phyloP scores from a whole-genome alignment of 2,329 filamentous ascomycete genomes.

The Diplodia scrobiculata region DNA sequence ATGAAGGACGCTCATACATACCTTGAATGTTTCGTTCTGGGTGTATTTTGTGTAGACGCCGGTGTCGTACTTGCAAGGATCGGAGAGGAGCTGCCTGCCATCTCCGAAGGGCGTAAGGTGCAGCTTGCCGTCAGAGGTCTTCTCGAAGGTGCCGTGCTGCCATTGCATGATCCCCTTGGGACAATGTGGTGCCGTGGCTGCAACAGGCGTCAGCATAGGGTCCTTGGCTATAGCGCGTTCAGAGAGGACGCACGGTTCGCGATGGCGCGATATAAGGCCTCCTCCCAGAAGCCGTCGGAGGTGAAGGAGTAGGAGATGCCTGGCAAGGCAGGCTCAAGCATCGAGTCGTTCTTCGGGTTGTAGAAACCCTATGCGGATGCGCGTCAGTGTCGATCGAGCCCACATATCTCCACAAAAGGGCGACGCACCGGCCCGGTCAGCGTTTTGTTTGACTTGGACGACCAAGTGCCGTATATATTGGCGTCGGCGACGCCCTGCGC shows the following conservation, averaged over 20 bases:
- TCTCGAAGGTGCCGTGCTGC: constrained; percentile 67
- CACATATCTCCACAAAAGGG: constrained; percentile 8
- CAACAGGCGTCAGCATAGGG: constrained; percentile 33
- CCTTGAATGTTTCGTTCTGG: constrained; percentile 63
- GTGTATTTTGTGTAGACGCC: constrained; percentile 68
- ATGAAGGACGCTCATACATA: constrained; percentile 40
- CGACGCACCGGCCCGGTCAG: constrained; percentile 66
- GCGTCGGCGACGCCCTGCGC: constrained; percentile 46
- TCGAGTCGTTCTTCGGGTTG: constrained; percentile 64
- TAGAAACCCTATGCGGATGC: constrained; percentile 63
- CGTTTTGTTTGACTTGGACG: constrained; percentile 69
- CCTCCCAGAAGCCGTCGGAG: constrained; percentile 66
- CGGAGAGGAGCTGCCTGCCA: constrained; percentile 66
- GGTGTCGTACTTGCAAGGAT: constrained; percentile 61
- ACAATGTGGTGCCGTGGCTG: constrained; percentile 63
- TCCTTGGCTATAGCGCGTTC: background rate
- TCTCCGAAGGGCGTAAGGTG: constrained; percentile 64
- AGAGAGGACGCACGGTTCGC: constrained; percentile 62
- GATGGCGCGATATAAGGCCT: constrained; percentile 69
- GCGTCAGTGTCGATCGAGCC: constrained; percentile 7
- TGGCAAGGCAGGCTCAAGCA: constrained; percentile 64
- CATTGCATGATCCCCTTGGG: constrained; percentile 69
- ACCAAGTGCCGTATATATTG: constrained; percentile 69
- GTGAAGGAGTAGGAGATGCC: constrained; percentile 77
- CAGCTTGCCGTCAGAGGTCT: constrained; percentile 61